Evolutionary conservation across 352 stramenopile genomes (phyloP), one percentile per base, ranked within the genome.

Genomic region (Hyaloperonospora brassicae): DNA sequence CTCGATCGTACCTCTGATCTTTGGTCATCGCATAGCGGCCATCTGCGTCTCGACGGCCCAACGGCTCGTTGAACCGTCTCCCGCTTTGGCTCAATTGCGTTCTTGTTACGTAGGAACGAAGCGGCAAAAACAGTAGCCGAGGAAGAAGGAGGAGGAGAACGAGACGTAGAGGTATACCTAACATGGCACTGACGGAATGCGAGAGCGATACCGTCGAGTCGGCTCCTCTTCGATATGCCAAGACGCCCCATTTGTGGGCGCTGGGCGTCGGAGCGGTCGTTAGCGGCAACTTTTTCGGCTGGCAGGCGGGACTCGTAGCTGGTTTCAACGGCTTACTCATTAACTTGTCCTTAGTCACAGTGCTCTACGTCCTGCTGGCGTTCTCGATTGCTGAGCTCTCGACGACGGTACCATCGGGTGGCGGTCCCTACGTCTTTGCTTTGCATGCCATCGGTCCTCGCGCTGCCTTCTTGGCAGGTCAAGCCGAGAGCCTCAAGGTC

Each of bases 311-410:
- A 9, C 61, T 84, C 40, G 61, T 79, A 31, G 69, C 76, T 2
- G 73, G 76, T 46, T 82, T 86, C 47, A 57, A 82, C 43, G 76
- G 73, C 0, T 61, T 87, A 9, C 70, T 84, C 42, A 70, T 86
- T 48, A 78, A 80, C 47, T 49, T 86, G 38, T 44, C 73, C 23
- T 41, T 86, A 54, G 73, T 82, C 9, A 81, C 73, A 2, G 70
- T 75, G 50, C 64, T 87, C 21, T 87, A 83, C 60, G 69, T 85
- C 41, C 48, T 87, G 47, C 61, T 87, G 9, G 74, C 68, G 52
- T 87, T 87, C 66, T 87, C 76, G 36, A 87, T 87, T 50, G 73
- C 73, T 27, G 76, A 86, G 46, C 64, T 87, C 35, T 87, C 68
- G 39, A 79, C 74, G 10, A 86, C 61, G 40, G 58, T 84, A 35